phyloP scores from a whole-genome alignment of 257 asterid species.

The Scutellaria baicalensis region DNA sequence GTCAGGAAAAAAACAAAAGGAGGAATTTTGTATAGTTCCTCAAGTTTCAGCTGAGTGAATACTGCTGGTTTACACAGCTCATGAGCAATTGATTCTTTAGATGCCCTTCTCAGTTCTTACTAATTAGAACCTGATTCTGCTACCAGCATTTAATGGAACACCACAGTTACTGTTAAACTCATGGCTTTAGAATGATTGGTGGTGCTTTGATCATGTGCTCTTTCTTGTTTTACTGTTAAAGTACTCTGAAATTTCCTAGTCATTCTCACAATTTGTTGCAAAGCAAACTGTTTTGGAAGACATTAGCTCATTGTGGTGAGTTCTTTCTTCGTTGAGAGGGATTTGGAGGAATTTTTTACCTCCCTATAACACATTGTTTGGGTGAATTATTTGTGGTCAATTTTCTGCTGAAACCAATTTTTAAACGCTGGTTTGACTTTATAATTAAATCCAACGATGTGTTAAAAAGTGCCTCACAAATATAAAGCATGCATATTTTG shows the following conservation, averaged over 20 bases:
- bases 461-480: background rate
- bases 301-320: constrained; percentile 7
- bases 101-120: background rate
- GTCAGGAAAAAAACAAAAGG: background rate
- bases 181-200: background rate
- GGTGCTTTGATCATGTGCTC: background rate
- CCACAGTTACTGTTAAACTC: background rate
- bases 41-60: background rate
- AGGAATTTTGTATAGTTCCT: background rate
- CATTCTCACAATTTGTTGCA: background rate
- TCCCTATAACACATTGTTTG: background rate
- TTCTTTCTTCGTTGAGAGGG: background rate
- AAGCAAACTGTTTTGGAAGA: background rate
- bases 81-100: background rate
- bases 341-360: background rate
- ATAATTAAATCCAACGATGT: background rate
- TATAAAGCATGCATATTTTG: constrained; percentile 21
- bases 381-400: background rate
- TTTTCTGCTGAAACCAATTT: background rate
- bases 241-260: background rate
- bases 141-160: background rate
- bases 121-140: background rate
- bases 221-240: background rate
- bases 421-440: background rate
- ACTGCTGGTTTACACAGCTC: background rate